Conservation (phyloP, 805 yeast species). For the Candida ipomoeae region DNA sequence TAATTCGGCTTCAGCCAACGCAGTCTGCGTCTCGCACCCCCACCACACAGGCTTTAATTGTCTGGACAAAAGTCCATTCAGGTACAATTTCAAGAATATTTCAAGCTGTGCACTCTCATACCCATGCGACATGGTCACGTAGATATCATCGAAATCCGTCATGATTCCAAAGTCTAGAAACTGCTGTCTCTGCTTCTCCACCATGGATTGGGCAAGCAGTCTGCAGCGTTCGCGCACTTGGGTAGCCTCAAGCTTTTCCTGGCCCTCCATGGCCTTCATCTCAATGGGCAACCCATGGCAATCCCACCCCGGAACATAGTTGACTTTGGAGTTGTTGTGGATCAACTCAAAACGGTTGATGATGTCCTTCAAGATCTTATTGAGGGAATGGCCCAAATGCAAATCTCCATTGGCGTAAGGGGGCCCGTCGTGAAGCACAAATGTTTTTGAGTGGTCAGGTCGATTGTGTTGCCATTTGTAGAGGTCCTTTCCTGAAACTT, state of each 20-base stretch:
- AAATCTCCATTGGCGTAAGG: conserved; percentile 96
- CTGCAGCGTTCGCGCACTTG: conserved; percentile 65
- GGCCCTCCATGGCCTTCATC: conserved; percentile 61
- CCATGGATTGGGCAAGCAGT: conserved; percentile 64
- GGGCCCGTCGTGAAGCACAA: conserved; percentile 92
- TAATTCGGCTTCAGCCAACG: conserved; percentile 93
- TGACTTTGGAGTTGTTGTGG: conserved; percentile 52
- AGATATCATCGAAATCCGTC: conserved; percentile 75
- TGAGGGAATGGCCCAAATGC: conserved; percentile 89
- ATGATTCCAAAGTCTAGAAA: conserved; percentile 73
- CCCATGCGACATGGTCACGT: conserved; percentile 64
- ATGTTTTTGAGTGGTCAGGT: conserved; percentile 30
- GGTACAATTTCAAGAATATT: conserved; percentile 63
- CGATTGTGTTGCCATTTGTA: conserved; percentile 54
- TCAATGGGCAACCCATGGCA: conserved; percentile 98
- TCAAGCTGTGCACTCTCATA: conserved; percentile 75
- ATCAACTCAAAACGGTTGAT: conserved; percentile 67
- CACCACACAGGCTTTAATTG: conserved; percentile 95
- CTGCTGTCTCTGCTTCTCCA: conserved; percentile 55
- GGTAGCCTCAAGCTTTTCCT: conserved; percentile 30
- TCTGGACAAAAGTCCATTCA: conserved; percentile 66
- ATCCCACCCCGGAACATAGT: conserved; percentile 95
- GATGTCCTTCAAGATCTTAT: conserved; percentile 85
- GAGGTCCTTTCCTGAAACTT: conserved; percentile 53
- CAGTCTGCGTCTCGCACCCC: conserved; percentile 93